Conservation (phyloP, 768 basidiomycete species). For the Nevesoporus exiguus region DNA sequence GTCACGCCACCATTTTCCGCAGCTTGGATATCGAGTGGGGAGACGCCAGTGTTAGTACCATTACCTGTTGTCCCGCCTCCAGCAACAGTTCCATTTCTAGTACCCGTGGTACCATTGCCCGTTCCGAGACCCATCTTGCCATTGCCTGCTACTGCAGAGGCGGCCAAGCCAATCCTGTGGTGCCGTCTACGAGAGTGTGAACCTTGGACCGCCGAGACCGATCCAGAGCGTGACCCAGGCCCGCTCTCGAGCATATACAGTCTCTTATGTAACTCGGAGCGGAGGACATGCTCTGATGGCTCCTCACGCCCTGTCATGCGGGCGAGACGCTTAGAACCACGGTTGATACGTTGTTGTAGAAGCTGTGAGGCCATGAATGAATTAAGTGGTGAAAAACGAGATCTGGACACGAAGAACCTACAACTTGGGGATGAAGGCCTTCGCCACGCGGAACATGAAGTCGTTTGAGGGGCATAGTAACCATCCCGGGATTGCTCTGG, state of each 20-base stretch:
- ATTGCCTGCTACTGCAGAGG: slow-evolving; percentile 2
- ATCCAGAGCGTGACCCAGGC: slow-evolving; percentile 11
- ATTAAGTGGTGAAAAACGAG: background rate
- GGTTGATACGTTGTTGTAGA: slow-evolving; percentile 70
- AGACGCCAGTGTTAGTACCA: slow-evolving; percentile 31
- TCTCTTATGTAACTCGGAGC: slow-evolving; percentile 42
- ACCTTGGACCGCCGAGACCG: background rate
- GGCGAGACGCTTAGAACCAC: slow-evolving; percentile 58
- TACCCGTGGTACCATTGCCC: slow-evolving; percentile 4
- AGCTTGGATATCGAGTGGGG: slow-evolving; percentile 36
- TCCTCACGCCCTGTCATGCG: slow-evolving; percentile 60
- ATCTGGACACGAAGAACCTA: slow-evolving; percentile 26
- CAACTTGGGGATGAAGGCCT: slow-evolving; percentile 42
- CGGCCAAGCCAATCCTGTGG: slow-evolving; percentile 9
- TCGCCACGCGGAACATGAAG: slow-evolving; percentile 25
- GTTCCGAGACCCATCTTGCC: background rate
- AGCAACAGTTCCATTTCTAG: slow-evolving; percentile 8
- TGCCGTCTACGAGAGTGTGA: slow-evolving; percentile 8
- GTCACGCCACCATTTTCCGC: slow-evolving; percentile 39
- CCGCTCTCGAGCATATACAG: slow-evolving; percentile 36
- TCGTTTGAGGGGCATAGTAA: slow-evolving; percentile 44
- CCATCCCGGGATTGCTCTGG: slow-evolving; percentile 24
- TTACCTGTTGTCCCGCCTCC: slow-evolving; percentile 7
- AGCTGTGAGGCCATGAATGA: slow-evolving; percentile 36
- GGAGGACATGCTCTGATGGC: slow-evolving; percentile 48